A percentile compares a stretch with the other conserved stretches of the same genome.
phyloP scores from a whole-genome alignment of 176 grass and related monocot genomes.

The Alopecurus myosuroides region DNA sequence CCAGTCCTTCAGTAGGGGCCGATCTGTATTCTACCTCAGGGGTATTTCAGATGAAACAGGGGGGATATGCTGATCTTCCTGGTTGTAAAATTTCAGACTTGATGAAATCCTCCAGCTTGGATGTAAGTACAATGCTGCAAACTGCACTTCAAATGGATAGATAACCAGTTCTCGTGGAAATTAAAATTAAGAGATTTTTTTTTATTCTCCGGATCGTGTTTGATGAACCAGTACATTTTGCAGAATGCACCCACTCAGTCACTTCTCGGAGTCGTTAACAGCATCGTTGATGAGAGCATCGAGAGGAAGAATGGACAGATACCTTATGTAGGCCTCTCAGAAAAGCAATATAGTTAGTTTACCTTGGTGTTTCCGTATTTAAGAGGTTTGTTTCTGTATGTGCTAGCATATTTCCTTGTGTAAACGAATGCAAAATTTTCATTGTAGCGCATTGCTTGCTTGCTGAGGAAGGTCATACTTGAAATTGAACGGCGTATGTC shows the following conservation, averaged over 20 bases:
- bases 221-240: background rate
- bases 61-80: conserved; percentile 38
- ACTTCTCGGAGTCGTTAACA: conserved; percentile 59
- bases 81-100: conserved; percentile 58
- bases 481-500: conserved; percentile 72
- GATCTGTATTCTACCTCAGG: conserved; percentile 27
- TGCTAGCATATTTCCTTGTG: conserved; percentile 24
- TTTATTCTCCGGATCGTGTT: background rate
- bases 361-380: conserved; percentile 38
- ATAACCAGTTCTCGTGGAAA: background rate
- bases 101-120: conserved; percentile 70
- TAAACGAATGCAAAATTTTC: conserved; percentile 32
- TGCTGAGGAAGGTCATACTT: conserved; percentile 61
- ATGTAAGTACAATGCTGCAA: conserved; percentile 32
- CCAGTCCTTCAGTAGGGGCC: conserved; percentile 18
- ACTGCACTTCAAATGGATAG: background rate
- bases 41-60: conserved; percentile 54
- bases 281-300: conserved; percentile 69
- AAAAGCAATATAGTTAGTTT: conserved; percentile 54
- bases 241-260: conserved; percentile 72
- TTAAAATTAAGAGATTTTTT: background rate
- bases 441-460: conserved; percentile 58
- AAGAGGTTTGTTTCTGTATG: background rate
- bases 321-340: conserved; percentile 66
- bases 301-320: conserved; percentile 75